phyloP scores from a whole-genome alignment of 306 rosid genomes.

The Castanea sativa region DNA sequence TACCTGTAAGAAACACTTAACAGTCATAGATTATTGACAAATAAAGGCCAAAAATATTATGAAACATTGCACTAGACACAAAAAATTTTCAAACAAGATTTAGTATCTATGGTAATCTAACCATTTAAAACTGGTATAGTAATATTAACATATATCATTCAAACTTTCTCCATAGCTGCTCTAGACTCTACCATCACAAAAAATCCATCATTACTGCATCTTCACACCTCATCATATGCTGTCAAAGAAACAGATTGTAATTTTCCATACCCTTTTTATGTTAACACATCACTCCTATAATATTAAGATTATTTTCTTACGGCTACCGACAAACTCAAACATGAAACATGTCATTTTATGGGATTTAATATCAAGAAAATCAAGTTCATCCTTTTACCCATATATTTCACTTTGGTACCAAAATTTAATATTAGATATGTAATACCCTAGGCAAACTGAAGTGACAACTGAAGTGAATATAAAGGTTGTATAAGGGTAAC shows the following conservation, averaged over 20 bases:
- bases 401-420: neutral
- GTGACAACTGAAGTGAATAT: neutral
- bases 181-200: neutral
- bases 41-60: conserved; percentile 1
- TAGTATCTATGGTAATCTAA: neutral
- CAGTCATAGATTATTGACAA: neutral
- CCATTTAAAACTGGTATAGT: neutral
- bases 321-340: neutral
- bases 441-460: neutral
- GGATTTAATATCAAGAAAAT: neutral
- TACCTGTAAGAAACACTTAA: conserved; percentile 47
- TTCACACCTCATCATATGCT: neutral
- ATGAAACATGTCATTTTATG: neutral
- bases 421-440: neutral
- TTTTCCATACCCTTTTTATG: no score
- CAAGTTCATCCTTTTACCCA: neutral
- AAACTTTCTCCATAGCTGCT: neutral
- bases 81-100: neutral
- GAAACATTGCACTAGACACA: neutral
- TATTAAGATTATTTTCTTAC: neutral
- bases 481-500: neutral
- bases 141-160: neutral
- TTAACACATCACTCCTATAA: no score
- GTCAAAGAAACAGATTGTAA: neutral
- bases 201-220: neutral